Evolutionary conservation across 1,284 basidiomycete species (phyloP).

Genomic region (Tylopilus sp.): DNA sequence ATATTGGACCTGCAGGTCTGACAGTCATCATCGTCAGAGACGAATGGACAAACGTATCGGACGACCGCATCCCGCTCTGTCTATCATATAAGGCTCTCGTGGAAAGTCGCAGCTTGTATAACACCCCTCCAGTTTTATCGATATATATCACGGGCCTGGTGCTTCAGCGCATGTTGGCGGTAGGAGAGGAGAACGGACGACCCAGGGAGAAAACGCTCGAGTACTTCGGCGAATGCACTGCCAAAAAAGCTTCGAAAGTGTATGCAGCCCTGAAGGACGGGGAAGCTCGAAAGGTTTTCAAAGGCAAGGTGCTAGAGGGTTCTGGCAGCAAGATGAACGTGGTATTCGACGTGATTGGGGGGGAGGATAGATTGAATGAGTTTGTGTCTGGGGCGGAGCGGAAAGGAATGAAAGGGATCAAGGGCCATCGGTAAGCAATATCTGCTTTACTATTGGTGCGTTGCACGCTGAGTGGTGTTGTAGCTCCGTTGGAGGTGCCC

Average conservation of each 20-base stretch:
- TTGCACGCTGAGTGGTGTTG: background rate
- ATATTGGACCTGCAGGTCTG: slow-evolving; percentile 91
- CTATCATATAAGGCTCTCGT: slow-evolving; percentile 85
- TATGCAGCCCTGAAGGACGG: slow-evolving; percentile 72
- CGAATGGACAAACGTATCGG: slow-evolving; percentile 64
- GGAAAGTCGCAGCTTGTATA: slow-evolving; percentile 78
- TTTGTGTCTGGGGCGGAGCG: slow-evolving; percentile 79
- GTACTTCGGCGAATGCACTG: slow-evolving; percentile 65
- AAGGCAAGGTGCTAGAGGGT: slow-evolving; percentile 62
- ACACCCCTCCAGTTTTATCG: slow-evolving; percentile 91
- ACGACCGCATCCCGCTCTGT: slow-evolving; percentile 78
- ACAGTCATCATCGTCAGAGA: slow-evolving; percentile 91
- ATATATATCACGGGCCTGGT: slow-evolving; percentile 92
- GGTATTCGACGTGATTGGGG: slow-evolving; percentile 73
- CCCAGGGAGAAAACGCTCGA: slow-evolving; percentile 59
- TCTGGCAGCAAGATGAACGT: slow-evolving; percentile 92
- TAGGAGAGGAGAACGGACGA: slow-evolving; percentile 20
- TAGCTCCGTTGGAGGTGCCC: slow-evolving; percentile 75
- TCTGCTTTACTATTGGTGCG: slow-evolving; percentile 9
- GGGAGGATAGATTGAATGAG: slow-evolving; percentile 60
- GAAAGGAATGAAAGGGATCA: slow-evolving; percentile 76
- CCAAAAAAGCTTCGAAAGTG: slow-evolving; percentile 67
- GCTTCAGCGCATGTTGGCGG: slow-evolving; percentile 60
- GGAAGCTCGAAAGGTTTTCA: slow-evolving; percentile 63
- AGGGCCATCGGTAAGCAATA: slow-evolving; percentile 78